Evolutionary conservation across 495 filamentous ascomycete species (phyloP), one percentile per base, ranked within the genome.

Genomic region (Xylaria longipes): DNA sequence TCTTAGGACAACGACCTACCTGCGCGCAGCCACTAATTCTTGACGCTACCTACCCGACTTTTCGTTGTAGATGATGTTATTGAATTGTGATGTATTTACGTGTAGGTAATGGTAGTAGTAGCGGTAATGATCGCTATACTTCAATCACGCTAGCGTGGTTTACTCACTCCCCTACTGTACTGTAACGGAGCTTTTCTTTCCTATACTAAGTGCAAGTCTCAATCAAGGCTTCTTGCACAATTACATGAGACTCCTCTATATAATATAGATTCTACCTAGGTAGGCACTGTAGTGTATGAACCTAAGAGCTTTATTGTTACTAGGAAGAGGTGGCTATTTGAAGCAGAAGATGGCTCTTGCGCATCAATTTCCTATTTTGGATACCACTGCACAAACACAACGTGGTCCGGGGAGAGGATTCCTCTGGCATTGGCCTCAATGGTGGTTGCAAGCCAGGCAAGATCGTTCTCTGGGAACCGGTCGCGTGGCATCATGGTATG

Each of bases 401-500:
- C 63, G 63, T 65, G 63, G 63, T 52, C 25, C 45, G 5, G 45
- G 61, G 25, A 50, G n/a, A 22, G 15, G 60, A 22, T 52, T 25
- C 62, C 62, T 65, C 37, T 65, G 29, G 29, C 17, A 1, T 29
- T 17, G 63, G 63, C 63, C 63, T 50, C 63, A 15, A 14, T 22
- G 17, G 43, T 35, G 29, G 29, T 37, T 45, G 63, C 63, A 45
- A 37, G 43, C 41, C 63, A 65, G 33, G 63, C 37, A 45, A 27
- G 27, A 65, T 65, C 63, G 39, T 31, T 50, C 39, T 37, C 27
- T 65, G 63, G 63, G 63, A 31, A 37, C 63, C 29, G 11, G 31
- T 29, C 63, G 63, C 63, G 63, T 65, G 63, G 63, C 29, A 50
- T 65, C 62, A 52, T 48, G 43, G 43, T 31, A 50, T 65, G 43